A percentile compares a stretch with the other conserved stretches of the same genome.
phyloP scores from a whole-genome alignment of 1,284 basidiomycete genomes.

The Trichosporon faecale region DNA sequence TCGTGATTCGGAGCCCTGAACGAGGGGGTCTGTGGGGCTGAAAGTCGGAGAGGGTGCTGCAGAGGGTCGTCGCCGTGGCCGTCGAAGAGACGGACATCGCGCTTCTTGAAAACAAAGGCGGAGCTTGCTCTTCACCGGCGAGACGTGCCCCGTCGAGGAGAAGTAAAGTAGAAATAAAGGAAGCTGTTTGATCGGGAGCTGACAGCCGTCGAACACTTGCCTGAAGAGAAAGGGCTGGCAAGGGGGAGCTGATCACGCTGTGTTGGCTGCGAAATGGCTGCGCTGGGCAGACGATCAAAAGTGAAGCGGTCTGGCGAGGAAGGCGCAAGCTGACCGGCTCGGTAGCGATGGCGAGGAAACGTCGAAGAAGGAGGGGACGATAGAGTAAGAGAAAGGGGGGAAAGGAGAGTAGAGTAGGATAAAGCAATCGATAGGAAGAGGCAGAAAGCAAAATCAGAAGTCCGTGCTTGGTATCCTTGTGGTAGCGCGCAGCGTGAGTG shows the following conservation, averaged over 20 bases:
- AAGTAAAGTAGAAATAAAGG: neutral
- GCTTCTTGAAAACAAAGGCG: neutral
- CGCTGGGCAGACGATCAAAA: neutral
- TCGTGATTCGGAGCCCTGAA: constrained; percentile 3
- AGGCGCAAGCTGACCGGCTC: neutral
- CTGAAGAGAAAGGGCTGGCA: neutral
- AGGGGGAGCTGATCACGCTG: neutral
- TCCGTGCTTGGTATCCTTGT: neutral
- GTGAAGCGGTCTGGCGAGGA: neutral
- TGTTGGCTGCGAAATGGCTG: neutral
- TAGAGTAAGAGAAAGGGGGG: neutral
- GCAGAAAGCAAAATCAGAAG: neutral
- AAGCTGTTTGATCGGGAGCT: neutral
- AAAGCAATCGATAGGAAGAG: neutral
- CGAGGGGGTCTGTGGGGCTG: constrained; percentile 4
- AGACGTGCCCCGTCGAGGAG: neutral
- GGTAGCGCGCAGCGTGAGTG: neutral
- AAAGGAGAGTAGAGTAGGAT: neutral
- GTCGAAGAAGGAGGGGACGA: neutral
- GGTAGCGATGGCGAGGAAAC: neutral
- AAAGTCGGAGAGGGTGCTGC: neutral
- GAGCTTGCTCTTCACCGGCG: neutral
- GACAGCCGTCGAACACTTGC: neutral
- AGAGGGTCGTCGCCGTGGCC: neutral
- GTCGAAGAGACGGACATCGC: neutral